Conservation (phyloP, 2,329 filamentous ascomycete species). For the Penicillium hordei region DNA sequence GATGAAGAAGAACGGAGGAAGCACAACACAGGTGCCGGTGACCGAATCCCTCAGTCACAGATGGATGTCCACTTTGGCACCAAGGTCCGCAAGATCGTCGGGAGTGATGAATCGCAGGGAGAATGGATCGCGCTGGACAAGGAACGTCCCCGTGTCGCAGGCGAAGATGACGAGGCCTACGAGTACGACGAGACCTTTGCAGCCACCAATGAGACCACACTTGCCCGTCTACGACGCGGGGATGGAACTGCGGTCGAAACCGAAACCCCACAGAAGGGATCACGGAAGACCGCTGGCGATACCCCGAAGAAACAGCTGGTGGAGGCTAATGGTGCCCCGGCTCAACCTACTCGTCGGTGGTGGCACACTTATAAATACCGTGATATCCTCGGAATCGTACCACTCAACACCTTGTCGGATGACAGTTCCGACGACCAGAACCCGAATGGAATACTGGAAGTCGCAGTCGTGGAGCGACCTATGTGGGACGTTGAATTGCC, state of each 20-base stretch:
- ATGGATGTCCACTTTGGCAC: constrained; percentile 46
- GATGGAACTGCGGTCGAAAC: constrained; percentile 21
- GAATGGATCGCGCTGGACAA: constrained; percentile 39
- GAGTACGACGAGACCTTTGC: constrained; percentile 36
- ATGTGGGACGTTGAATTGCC: constrained; percentile 78
- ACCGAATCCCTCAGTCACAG: constrained; percentile 49
- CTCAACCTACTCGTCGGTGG: constrained; percentile 36
- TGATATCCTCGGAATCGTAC: constrained; percentile 77
- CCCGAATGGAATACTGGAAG: constrained; percentile 55
- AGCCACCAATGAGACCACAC: constrained; percentile 29
- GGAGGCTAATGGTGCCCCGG: constrained; percentile 26
- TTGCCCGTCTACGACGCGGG: constrained; percentile 36
- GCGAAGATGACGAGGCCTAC: constrained; percentile 35
- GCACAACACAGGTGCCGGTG: constrained; percentile 57
- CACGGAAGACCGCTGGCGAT: constrained; percentile 18
- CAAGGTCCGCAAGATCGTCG: constrained; percentile 51
- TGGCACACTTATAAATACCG: constrained; percentile 94
- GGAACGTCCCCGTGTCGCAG: constrained; percentile 23
- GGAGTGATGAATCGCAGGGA: constrained; percentile 37
- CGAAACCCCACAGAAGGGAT: constrained; percentile 23
- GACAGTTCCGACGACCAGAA: constrained; percentile 33
- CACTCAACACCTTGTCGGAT: constrained; percentile 47
- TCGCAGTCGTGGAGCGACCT: constrained; percentile 84
- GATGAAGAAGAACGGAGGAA: constrained; percentile 46
- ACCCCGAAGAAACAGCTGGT: constrained; percentile 29